phyloP scores from a whole-genome alignment of 352 stramenopile genomes.

The Lagenidium giganteum region DNA sequence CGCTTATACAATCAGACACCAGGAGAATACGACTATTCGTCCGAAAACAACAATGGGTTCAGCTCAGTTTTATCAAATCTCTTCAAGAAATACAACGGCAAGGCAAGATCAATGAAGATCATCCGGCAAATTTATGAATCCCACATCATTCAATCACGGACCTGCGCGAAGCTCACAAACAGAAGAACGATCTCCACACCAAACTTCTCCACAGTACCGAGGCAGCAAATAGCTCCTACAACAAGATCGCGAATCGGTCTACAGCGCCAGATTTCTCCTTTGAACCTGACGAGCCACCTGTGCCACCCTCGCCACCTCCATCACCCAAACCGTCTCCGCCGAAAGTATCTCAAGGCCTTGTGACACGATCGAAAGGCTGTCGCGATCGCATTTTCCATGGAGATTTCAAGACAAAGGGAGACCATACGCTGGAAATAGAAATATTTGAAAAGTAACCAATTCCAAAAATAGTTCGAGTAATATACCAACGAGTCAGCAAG shows the following conservation, averaged over 20 bases:
- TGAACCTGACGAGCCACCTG: constrained; percentile 1
- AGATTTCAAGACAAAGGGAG: constrained; percentile 11
- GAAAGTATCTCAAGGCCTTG: too few relatives aligned
- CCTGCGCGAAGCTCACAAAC: constrained; percentile 10
- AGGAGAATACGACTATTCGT: constrained; percentile 13
- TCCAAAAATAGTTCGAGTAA: too few relatives aligned
- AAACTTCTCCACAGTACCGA: constrained; percentile 10
- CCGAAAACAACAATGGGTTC: constrained; percentile 8
- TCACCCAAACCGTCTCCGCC: background rate
- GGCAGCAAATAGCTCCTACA: constrained; percentile 10
- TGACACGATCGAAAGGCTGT: constrained; percentile 1
- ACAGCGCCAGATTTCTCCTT: constrained; percentile 1
- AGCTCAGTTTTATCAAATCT: constrained; percentile 12
- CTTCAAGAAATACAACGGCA: constrained; percentile 15
- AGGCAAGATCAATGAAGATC: constrained; percentile 18
- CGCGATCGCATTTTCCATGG: constrained; percentile 14
- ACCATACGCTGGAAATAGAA: constrained; percentile 12
- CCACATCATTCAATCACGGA: constrained; percentile 11
- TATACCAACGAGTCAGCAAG: too few relatives aligned
- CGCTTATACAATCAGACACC: constrained; percentile 11
- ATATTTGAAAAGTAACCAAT: constrained; percentile 14
- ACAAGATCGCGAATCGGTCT: constrained; percentile 11
- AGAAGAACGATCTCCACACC: constrained; percentile 10
- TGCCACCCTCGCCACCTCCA: background rate
- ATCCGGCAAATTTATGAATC: constrained; percentile 16